These are phyloP conservation scores for Eucalyptus melliodora DNA, from an alignment of 345 rosid species.

Conservation along the genomic window DNA sequence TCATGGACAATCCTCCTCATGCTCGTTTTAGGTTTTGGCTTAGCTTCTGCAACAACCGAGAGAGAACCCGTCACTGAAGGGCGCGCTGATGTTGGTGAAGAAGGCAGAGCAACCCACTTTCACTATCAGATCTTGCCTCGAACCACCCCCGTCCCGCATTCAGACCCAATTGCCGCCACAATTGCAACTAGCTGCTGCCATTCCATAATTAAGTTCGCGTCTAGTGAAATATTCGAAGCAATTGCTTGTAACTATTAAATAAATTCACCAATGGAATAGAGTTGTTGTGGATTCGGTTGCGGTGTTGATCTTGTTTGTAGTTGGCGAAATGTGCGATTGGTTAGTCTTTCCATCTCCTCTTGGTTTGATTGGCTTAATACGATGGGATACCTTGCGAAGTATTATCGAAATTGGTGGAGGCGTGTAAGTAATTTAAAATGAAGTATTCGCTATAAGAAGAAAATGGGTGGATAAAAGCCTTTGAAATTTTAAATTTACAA, in stretches of 20 bases:
- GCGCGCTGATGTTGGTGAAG: accelerated
- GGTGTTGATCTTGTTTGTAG: neutral
- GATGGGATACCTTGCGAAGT: neutral
- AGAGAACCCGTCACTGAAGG: neutral
- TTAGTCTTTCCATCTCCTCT: neutral
- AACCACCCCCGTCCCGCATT: neutral
- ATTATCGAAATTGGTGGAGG: neutral
- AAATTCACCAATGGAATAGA: neutral
- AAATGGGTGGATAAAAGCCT: neutral
- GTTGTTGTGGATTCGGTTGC: neutral
- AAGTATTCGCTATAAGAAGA: neutral
- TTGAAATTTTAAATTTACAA: no score
- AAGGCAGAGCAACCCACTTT: neutral
- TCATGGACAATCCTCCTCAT: neutral
- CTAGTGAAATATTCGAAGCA: neutral
- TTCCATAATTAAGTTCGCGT: neutral
- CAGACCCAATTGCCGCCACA: neutral
- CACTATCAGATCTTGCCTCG: neutral
- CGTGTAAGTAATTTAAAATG: neutral
- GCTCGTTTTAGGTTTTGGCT: neutral
- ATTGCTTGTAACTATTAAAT: neutral
- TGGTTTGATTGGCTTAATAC: neutral
- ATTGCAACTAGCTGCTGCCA: neutral
- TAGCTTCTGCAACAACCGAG: neutral
- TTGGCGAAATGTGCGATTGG: neutral